Base-by-base conservation (phyloP, 1,284 basidiomycete genomes). In the Moniliella sp. region DNA sequence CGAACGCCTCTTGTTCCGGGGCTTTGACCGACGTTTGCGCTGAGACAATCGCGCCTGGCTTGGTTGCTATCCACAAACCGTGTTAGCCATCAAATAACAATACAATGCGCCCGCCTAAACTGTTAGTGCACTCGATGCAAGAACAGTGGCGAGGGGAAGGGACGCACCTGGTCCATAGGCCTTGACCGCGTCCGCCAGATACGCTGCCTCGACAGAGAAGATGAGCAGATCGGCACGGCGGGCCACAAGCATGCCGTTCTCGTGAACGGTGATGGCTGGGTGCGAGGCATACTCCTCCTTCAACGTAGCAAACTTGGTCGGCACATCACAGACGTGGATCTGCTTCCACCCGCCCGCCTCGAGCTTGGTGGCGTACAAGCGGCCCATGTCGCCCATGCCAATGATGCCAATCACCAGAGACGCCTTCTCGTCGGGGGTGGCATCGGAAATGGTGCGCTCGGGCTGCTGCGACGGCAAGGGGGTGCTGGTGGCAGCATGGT, bases 11-110 rank as follows among this genome's bases (percentile, higher is more conserved):
- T 44, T 71, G 74, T 59, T 97, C 88, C 0, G 91, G 91, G 0
- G 83, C 80, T 61, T 97, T 97, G 36, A 94, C 88, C 0, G 81
- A 86, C 0, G 88, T 94, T 63, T 97, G 88, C 0, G 83, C 88
- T 0, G 82, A 74, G 4, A 97, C 86, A 31, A 93, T 76, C 1
- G 88, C 79, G 13, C 80, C 74, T 12, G 86, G 63, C 63, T 93
- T 94, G 3, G 84, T 91, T 7, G 84, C 81, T 84, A 49, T 32
- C 14, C 8, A 21, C 14, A 17, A 16, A n/a, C n/a, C n/a, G n/a
- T n/a, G n/a, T n/a, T n/a, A n/a, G n/a, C n/a, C n/a, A n/a, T n/a
- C n/a, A n/a, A n/a, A n/a, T n/a, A n/a, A n/a, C n/a, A n/a, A n/a
- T n/a, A n/a, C n/a, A n/a, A n/a, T n/a, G n/a, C 15, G 12, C 18